Evolutionary conservation across 345 rosid genomes (phyloP), one percentile per base, ranked within the genome.

Genomic region (Excoecaria cochinchinensis): DNA sequence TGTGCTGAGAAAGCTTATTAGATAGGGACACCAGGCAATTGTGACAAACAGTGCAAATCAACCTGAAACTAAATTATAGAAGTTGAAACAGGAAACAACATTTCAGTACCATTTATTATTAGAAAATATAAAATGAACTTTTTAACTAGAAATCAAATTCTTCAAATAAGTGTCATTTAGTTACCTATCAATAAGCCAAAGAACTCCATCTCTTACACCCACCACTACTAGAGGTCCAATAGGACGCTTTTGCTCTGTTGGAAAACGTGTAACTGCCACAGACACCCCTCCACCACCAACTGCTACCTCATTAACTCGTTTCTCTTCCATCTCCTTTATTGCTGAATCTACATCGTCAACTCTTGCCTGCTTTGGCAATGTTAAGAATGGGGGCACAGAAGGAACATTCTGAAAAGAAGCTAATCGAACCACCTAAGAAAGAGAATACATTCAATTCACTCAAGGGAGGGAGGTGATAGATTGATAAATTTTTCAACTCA

Each of bases 241-340:
- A 50, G 99, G 99, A 72, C 99, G 91, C 78, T 89, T 95, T 78
- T 93, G 97, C 83, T 95, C 99, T 57, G 83, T 56, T 22, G 99
- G 98, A 80, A 95, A 95, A 77, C 98, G 97, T 78, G 98, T 93
- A 82, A 95, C 95, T 73, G 98, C 99, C 75, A 95, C 99, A 50
- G 98, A 90, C 74, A 95, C 93, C 72, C 99, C 98, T 71, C 99
- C 99, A 73, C 99, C 99, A 83, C 98, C 99, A 72, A 95, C 99
- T 86, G 98, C 99, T 79, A 92, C 85, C 86, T 95, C 99, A 84
- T 73, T 89, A 82, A 75, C 77, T 84, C 86, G 87, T 84, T 90
- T 89, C 70, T 95, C 97, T 74, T 92, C 98, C 31, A 84, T 62
- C 77, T 90, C 90, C 77, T 72, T 88, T 56, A 85, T 70, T 46